Conservation (phyloP, 2,329 filamentous ascomycete species). For the Aspergillus brasiliensis region DNA sequence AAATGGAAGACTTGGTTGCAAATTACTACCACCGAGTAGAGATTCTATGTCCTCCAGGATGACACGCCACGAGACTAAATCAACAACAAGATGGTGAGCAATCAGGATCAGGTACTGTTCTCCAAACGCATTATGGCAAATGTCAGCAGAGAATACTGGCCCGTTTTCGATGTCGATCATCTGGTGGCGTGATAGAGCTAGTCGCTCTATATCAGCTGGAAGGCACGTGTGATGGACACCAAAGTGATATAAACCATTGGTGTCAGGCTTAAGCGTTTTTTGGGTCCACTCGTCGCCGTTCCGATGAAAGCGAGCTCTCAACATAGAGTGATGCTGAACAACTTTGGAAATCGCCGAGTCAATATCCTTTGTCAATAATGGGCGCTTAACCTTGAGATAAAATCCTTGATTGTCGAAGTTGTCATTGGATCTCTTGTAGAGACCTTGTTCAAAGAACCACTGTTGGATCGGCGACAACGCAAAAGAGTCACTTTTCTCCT, state of each 20-base stretch:
- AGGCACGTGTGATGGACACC: not conserved
- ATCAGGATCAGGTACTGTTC: not conserved
- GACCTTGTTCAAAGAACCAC: constrained; percentile 9
- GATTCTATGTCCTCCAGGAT: not conserved
- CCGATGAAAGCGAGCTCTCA: too few relatives aligned
- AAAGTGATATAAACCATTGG: not conserved
- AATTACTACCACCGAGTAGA: not conserved
- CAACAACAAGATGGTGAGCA: not conserved
- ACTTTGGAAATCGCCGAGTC: too few relatives aligned
- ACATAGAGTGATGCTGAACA: too few relatives aligned
- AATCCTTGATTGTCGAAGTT: constrained; percentile 15
- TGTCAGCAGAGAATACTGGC: not conserved
- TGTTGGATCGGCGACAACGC: constrained; percentile 20
- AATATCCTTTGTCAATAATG: not conserved
- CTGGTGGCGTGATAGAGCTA: not conserved
- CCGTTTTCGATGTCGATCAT: not conserved
- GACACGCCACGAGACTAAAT: not conserved
- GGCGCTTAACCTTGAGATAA: not conserved
- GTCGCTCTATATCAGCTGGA: not conserved
- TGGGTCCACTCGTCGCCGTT: too few relatives aligned
- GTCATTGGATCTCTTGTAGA: constrained; percentile 2
- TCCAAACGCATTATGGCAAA: not conserved
- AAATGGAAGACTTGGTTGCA: too few relatives aligned
- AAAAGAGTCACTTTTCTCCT: constrained; percentile 14
- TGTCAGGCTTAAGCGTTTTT: not conserved